These are phyloP conservation scores for Byssochlamys sp. DNA, from an alignment of 2,329 filamentous ascomycete species.

Conservation along the genomic window DNA sequence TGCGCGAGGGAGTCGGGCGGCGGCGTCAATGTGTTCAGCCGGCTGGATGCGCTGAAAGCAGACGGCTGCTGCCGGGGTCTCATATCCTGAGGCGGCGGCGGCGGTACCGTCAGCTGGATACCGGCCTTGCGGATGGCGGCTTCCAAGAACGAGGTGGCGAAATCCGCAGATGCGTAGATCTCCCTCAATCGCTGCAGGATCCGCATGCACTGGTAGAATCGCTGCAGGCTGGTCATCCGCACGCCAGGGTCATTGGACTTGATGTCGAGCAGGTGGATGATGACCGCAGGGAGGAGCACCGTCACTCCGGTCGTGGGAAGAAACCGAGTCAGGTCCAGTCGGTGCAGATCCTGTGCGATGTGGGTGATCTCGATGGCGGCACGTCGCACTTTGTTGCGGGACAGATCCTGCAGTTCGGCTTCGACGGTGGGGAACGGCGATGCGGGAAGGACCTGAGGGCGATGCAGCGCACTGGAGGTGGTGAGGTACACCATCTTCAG, in stretches of 20 bases:
- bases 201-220: slow-evolving; percentile 85
- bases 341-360: slow-evolving; percentile 68
- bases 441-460: slow-evolving; percentile 78
- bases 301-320: slow-evolving; percentile 85
- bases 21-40: slow-evolving; percentile 28
- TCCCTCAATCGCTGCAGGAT: slow-evolving; percentile 81
- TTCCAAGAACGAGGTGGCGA: slow-evolving; percentile 88
- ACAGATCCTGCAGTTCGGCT: slow-evolving; percentile 68
- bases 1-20: slow-evolving; percentile 32
- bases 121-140: slow-evolving; percentile 80
- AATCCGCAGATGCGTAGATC: slow-evolving; percentile 88
- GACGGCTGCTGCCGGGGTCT: slow-evolving; percentile 7
- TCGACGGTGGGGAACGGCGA: slow-evolving; percentile 49
- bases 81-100: slow-evolving; percentile 15
- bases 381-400: slow-evolving; percentile 69
- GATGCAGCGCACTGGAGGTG: slow-evolving; percentile 79
- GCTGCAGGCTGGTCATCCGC: slow-evolving; percentile 62
- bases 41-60: slow-evolving; percentile 13
- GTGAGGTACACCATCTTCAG: slow-evolving; percentile 91
- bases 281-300: slow-evolving; percentile 81
- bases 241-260: slow-evolving; percentile 67
- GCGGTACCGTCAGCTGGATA: slow-evolving; percentile 55
- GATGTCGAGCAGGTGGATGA: slow-evolving; percentile 86
- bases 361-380: slow-evolving; percentile 77
- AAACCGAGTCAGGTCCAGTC: slow-evolving; percentile 62